Base-by-base conservation (phyloP, 2,329 filamentous ascomycete species). In the Diaporthe ampelina region DNA sequence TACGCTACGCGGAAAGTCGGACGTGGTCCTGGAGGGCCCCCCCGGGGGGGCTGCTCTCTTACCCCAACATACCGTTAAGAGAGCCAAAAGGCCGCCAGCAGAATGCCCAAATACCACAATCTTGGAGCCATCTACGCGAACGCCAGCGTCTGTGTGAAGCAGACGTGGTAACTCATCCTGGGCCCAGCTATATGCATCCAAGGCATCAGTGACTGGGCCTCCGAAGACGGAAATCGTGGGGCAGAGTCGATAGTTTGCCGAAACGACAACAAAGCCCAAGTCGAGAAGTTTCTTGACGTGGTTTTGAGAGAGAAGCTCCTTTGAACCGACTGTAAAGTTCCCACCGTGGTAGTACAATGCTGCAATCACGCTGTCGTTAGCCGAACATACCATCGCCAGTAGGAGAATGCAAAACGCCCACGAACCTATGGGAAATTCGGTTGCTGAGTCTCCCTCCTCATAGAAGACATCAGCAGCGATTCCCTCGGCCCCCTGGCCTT, bases 271-370 rank as follows among this genome's bases (percentile, higher is more conserved):
- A 11, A 61, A 61, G 15, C 37, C 37, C 58, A 61, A 8, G 35
- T 17, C n/a, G 7, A 43, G 35, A 5, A 43, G 35, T 61, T 45
- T 61, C 1, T 61, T 7, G 0, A 26, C 35, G 11, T 40, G 7
- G 57, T 37, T 24, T 13, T 17, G 37, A 4, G 40, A 48, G 3
- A 63, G 40, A 17, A 63, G 10, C 10, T 29, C 40, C 24, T 45
- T 63, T 13, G 59, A 45, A 17, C 40, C 59, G 24, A 48, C 59
- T 17, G 59, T 48, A 26, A 48, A 63, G 8, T 63, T 63, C 6
- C 59, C 35, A n/a, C 57, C 35, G 35, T 59, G 57, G 35, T 40
- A 59, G n/a, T 59, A 59, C 57, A 59, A 37, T 17, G 40, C 24
- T 45, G 37, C 24, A 29, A 32, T 19, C 17, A 32, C 11, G 4